Percentiles rank a stretch among this genome's conserved stretches.
phyloP scores from a whole-genome alignment of 257 asterid genomes.

The Solanum tacnaense region DNA sequence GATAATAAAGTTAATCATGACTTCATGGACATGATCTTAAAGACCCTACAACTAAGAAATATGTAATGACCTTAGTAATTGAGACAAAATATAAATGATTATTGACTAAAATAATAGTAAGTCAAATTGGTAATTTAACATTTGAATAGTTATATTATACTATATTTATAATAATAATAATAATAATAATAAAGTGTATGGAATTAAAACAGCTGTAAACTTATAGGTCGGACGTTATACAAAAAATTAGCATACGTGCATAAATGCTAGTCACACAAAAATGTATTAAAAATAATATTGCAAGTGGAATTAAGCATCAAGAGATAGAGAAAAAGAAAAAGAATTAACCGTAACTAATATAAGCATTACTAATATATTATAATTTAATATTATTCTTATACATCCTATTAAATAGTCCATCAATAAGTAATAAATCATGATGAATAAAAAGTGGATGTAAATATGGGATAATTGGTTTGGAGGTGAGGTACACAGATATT shows the following conservation, averaged over 20 bases:
- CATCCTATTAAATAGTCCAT: rapidly evolving
- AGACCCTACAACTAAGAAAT: background rate
- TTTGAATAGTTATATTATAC: background rate
- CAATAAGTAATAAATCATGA: background rate
- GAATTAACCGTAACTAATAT: no score
- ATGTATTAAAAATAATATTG: background rate
- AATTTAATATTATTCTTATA: no score
- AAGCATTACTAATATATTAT: no score
- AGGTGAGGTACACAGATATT: no score
- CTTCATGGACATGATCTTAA: background rate
- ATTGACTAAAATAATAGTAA: background rate
- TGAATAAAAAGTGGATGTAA: background rate
- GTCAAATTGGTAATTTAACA: background rate
- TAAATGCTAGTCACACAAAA: background rate
- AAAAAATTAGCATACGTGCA: background rate
- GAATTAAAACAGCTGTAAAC: background rate
- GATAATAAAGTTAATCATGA: background rate
- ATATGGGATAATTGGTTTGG: no score
- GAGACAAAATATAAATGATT: background rate
- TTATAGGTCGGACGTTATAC: background rate
- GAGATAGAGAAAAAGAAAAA: no score
- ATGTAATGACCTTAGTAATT: background rate
- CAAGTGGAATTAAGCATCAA: background rate
- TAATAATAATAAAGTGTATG: background rate
- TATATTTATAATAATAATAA: no score